Conservation (phyloP, 441 rosid species). For the Arabidopsis lyrata region DNA sequence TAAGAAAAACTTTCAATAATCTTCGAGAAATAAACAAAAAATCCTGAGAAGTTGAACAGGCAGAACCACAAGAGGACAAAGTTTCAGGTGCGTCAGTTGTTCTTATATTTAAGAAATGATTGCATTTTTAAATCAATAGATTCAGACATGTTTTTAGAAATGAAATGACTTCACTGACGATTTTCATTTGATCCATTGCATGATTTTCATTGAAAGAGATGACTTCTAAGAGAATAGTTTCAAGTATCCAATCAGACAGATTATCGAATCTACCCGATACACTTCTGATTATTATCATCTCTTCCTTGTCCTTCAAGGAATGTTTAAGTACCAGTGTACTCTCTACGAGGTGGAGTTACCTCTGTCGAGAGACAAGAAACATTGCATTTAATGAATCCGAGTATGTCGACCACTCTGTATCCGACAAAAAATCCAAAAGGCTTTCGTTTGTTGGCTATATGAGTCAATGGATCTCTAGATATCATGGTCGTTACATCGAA, state of each 20-base stretch:
- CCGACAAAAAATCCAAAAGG: background rate
- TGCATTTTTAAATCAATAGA: background rate
- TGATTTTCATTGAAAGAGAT: background rate
- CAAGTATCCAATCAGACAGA: background rate
- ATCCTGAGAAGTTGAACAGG: background rate
- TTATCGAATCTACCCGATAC: background rate
- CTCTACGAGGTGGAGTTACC: background rate
- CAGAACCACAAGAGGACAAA: background rate
- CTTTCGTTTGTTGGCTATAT: background rate
- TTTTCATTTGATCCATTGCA: background rate
- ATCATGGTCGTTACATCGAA: background rate
- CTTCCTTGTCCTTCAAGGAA: conserved; percentile 10
- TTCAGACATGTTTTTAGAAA: background rate
- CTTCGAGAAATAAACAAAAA: background rate
- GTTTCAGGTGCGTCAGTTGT: background rate
- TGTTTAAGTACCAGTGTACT: background rate
- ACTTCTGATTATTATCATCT: background rate
- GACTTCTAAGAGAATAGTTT: background rate
- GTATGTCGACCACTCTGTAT: background rate
- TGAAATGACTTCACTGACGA: background rate
- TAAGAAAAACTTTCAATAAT: background rate
- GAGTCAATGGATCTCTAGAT: background rate
- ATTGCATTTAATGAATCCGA: background rate
- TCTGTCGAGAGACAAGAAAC: conserved; percentile 1
- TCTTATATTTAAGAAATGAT: background rate